A percentile compares a stretch with the other conserved stretches of the same genome.
Conservation (phyloP, 2,329 filamentous ascomycete species). For the Colletotrichum liaoningense region DNA sequence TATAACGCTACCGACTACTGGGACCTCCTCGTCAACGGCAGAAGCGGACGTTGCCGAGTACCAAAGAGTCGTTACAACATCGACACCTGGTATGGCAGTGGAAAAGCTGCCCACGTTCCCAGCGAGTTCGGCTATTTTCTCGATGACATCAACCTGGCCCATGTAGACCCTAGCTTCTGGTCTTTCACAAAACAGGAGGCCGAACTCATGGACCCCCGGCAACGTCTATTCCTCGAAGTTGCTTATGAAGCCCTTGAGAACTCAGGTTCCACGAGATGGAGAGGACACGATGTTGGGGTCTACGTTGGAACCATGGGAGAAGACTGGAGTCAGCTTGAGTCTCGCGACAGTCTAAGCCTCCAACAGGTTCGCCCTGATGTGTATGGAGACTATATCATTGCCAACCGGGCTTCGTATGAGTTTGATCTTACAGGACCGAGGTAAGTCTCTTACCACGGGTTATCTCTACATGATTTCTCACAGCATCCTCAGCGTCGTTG, state of each 20-base stretch:
- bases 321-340: conserved; percentile 40
- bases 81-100: conserved; percentile 38
- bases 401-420: conserved; percentile 48
- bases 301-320: conserved; percentile 46
- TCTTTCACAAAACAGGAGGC: conserved; percentile 43
- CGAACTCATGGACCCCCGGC: conserved; percentile 35
- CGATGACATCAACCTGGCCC: conserved; percentile 39
- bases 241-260: conserved; percentile 34
- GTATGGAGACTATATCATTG: conserved; percentile 40
- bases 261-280: conserved; percentile 40
- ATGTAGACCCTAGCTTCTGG: conserved; percentile 47
- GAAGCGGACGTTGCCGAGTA: conserved; percentile 39
- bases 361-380: conserved; percentile 40
- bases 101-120: conserved; percentile 22
- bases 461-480: neutral
- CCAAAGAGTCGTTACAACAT: conserved; percentile 43
- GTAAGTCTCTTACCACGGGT: conserved; percentile 30
- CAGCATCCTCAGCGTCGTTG: conserved; percentile 37
- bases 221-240: conserved; percentile 34
- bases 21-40: conserved; percentile 45
- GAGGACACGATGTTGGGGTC: conserved; percentile 42
- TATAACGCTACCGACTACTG: conserved; percentile 42
- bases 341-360: conserved; percentile 37
- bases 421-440: conserved; percentile 47
- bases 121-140: conserved; percentile 44